Conservation (phyloP, 2,329 filamentous ascomycete genomes). For the Botrytis porri region DNA sequence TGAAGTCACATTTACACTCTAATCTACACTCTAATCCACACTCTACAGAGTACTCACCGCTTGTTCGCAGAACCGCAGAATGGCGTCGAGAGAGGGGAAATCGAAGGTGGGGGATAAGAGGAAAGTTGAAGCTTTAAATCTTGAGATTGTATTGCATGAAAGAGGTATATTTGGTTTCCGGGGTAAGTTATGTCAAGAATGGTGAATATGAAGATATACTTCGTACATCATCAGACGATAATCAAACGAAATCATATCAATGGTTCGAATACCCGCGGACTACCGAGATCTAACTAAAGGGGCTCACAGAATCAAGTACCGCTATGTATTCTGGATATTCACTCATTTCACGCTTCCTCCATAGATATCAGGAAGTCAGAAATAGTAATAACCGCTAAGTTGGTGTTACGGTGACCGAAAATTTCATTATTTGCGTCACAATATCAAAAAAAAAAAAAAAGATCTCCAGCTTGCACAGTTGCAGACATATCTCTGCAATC, state of each 20-base stretch:
- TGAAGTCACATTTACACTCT: slow-evolving; percentile 6
- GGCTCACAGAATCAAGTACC: neutral
- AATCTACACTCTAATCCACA: slow-evolving; percentile 7
- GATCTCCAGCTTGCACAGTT: neutral
- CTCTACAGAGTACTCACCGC: slow-evolving; percentile 10
- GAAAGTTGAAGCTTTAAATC: neutral
- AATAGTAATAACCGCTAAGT: slow-evolving; percentile 12
- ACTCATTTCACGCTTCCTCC: slow-evolving; percentile 4
- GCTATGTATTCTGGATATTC: neutral
- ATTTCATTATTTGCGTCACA: slow-evolving; percentile 2
- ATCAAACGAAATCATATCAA: neutral
- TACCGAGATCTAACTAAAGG: slow-evolving; percentile 17
- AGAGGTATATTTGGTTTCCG: neutral
- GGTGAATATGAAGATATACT: neutral
- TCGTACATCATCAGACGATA: neutral
- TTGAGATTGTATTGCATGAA: neutral
- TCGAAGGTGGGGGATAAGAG: slow-evolving; percentile 13
- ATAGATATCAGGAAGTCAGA: neutral
- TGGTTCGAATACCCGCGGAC: neutral
- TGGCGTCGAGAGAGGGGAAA: neutral
- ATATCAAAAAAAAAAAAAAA: neutral
- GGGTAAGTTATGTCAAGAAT: neutral
- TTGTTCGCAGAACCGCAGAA: slow-evolving; percentile 17
- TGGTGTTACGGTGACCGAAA: slow-evolving; percentile 18
- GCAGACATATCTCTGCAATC: slow-evolving; percentile 12